Conservation (phyloP, 768 basidiomycete genomes). For the Paxillus rubicundulus region DNA sequence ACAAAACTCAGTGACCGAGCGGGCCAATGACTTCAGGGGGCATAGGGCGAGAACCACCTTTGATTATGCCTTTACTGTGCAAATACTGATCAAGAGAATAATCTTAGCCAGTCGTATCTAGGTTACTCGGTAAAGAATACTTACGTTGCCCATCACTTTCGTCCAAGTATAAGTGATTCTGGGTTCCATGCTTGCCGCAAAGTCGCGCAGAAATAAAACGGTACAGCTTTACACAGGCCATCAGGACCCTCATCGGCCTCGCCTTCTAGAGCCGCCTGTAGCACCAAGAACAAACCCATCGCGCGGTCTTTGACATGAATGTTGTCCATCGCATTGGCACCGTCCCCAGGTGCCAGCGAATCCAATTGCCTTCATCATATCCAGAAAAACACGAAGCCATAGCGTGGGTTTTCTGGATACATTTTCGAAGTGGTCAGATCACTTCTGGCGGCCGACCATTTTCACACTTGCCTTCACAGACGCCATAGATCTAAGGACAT, state of each 20-base stretch:
- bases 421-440: constrained; percentile 7
- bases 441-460: not conserved
- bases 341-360: constrained; percentile 45
- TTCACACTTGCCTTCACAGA: constrained; percentile 35
- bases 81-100: constrained; percentile 25
- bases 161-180: constrained; percentile 32
- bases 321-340: constrained; percentile 36
- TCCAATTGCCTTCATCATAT: constrained; percentile 31
- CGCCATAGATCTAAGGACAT: constrained; percentile 38
- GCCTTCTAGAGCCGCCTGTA: constrained; percentile 41
- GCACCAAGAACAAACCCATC: constrained; percentile 32
- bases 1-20: constrained; percentile 34
- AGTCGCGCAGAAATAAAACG: constrained; percentile 15
- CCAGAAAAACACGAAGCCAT: constrained; percentile 37
- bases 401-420: constrained; percentile 37
- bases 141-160: constrained; percentile 37
- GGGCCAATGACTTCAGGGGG: constrained; percentile 34
- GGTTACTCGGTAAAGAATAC: constrained; percentile 2
- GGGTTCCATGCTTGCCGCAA: constrained; percentile 26
- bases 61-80: constrained; percentile 33
- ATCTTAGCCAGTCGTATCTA: not conserved
- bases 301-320: constrained; percentile 43
- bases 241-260: constrained; percentile 41
- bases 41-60: constrained; percentile 33
- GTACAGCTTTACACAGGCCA: constrained; percentile 38